Evolutionary conservation across 2,329 filamentous ascomycete genomes (phyloP).

Genomic region (Amesomyces nigricolor): DNA sequence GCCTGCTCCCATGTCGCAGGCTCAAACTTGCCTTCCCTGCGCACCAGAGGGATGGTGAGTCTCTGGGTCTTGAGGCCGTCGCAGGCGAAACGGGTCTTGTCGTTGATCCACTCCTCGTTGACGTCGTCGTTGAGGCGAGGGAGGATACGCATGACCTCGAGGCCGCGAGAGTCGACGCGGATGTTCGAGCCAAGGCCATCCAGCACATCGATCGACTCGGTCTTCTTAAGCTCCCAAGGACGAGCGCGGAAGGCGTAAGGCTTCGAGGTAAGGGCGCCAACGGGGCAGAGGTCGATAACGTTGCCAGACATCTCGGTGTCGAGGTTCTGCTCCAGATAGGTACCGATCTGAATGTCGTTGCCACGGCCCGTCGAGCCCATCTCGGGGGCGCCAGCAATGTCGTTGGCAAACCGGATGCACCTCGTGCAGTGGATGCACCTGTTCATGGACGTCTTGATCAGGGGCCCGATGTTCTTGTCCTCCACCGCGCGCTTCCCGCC

Average conservation of each 20-base stretch:
- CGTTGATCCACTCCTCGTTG: constrained; percentile 99
- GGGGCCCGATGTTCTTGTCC: constrained; percentile 97
- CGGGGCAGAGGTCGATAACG: constrained; percentile 95
- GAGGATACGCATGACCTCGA: constrained; percentile 93
- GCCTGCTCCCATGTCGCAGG: constrained; percentile 95
- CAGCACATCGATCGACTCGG: constrained; percentile 90
- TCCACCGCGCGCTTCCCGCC: constrained; percentile 95
- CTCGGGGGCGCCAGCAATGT: constrained; percentile 91
- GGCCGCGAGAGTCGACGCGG: constrained; percentile 82
- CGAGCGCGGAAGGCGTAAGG: constrained; percentile 95
- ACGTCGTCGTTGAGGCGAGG: constrained; percentile 94
- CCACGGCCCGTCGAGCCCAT: constrained; percentile 91
- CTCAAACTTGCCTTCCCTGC: constrained; percentile 83
- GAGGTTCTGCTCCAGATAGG: constrained; percentile 90
- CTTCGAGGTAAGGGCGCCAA: constrained; percentile 93
- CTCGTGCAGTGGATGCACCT: constrained; percentile 98
- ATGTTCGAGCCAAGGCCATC: constrained; percentile 93
- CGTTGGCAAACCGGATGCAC: constrained; percentile 96
- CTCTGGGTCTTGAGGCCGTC: constrained; percentile 95
- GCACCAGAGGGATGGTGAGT: constrained; percentile 85
- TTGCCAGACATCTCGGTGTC: constrained; percentile 95
- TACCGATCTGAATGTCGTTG: constrained; percentile 96
- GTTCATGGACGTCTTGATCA: constrained; percentile 99
- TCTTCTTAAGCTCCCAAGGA: constrained; percentile 95
- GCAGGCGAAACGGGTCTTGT: constrained; percentile 94